These are phyloP conservation scores for Myotisia sp. DNA, from an alignment of 2,329 filamentous ascomycete species.

Conservation along the genomic window DNA sequence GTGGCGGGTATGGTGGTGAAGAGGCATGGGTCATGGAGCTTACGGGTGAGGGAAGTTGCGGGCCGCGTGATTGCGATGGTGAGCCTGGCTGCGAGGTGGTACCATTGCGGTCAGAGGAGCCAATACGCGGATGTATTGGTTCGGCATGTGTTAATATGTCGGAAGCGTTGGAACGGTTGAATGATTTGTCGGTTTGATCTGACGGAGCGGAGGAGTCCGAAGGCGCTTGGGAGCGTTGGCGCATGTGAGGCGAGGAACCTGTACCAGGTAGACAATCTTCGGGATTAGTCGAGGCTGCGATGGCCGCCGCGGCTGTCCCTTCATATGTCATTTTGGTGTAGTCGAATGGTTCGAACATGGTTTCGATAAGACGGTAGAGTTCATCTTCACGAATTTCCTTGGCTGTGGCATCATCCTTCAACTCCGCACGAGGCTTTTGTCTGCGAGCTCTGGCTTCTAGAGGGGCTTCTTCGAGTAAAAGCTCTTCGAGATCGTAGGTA, in stretches of 20 bases:
- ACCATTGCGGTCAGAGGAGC: constrained; percentile 6
- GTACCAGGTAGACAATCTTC: constrained; percentile 23
- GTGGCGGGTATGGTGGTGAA: too few relatives aligned
- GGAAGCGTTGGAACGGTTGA: constrained; percentile 13
- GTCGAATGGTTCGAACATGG: constrained; percentile 86
- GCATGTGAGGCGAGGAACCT: constrained; percentile 16
- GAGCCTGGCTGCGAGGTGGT: constrained; percentile 14
- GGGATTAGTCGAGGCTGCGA: constrained; percentile 27
- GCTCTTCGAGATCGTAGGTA: constrained; percentile 89
- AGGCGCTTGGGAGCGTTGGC: constrained; percentile 25
- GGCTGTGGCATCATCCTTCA: constrained; percentile 87
- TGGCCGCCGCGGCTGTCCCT: constrained; percentile 37
- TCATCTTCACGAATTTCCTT: constrained; percentile 93
- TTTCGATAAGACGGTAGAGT: constrained; percentile 85
- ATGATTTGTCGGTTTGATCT: constrained; percentile 19
- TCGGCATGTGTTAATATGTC: constrained; percentile 17
- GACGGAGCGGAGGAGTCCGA: constrained; percentile 21
- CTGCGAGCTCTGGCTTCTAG: constrained; percentile 81
- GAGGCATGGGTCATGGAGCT: background rate
- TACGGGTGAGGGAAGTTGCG: constrained; percentile 18
- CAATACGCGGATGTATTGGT: constrained; percentile 1
- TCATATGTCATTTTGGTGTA: constrained; percentile 74
- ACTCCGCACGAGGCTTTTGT: constrained; percentile 80
- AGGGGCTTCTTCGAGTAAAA: constrained; percentile 85
- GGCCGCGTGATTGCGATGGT: constrained; percentile 13